Evolutionary conservation across 163 green algal species (phyloP), one percentile per base, ranked within the genome.

Genomic region (Chlorella variabilis): DNA sequence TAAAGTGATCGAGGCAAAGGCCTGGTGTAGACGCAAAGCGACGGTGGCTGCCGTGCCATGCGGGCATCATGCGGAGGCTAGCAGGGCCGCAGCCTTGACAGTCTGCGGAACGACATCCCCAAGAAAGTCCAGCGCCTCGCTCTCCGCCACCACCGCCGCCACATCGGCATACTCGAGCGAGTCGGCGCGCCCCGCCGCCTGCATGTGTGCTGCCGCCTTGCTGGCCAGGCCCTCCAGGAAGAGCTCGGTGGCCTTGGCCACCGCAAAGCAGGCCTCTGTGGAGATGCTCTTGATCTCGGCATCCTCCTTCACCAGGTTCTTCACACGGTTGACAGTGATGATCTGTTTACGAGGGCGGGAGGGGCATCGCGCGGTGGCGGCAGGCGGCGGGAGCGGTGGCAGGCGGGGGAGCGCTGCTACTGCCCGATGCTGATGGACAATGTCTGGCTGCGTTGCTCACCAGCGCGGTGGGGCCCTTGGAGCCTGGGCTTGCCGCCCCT

Each of bases 261-360:
- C 33, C 1, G 83, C 83, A 54, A 82, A 87, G 76, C 78, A 87
- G 36, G 83, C 83, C 42, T 87, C 83, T 21, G 77, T 67, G 25
- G 83, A 87, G 34, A 87, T 66, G 17, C 71, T 77, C 25, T 83
- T 83, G 49, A 87, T 63, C 39, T 84, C 77, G 2, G 59, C 17
- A 7, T 87, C 76, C 15, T 87, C 75, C 36, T 83, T 80, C 41
- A 87, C 34, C 58, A 87, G 42, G 13, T 33, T 69, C 59, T 84
- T 84, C 9, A 87, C 58, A 15, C 83, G 54, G 33, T 69, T 76
- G n/a, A 74, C 31, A 2, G 67, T 77, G 45, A 87, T 54, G 0
- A 80, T 25, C 82, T 84, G 75, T 9, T 2, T 15, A 38, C 2
- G 13, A 25, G 41, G 1, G 42, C 3, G 45, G 65, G 3, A 34